These are phyloP conservation scores for Metschnikowia picachoensis DNA, from an alignment of 805 yeast genomes.

Conservation along the genomic window DNA sequence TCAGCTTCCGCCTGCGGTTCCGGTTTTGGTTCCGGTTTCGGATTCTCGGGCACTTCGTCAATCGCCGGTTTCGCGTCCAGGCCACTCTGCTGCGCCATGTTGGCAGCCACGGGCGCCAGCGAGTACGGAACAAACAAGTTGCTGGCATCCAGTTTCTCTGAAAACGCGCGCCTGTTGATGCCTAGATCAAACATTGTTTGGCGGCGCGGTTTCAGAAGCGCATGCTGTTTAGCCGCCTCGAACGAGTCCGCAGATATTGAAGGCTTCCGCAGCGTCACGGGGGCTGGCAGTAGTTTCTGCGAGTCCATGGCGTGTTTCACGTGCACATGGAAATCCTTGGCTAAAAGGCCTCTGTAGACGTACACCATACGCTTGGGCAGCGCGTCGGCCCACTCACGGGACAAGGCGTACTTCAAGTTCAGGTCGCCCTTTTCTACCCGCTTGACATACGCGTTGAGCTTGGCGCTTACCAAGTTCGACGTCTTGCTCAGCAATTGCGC, in stretches of 20 bases:
- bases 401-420: slow-evolving; percentile 64
- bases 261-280: slow-evolving; percentile 5
- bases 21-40: not conserved
- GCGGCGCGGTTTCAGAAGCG: slow-evolving; percentile 41
- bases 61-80: no score
- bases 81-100: slow-evolving; percentile 20
- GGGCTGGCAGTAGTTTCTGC: slow-evolving; percentile 30
- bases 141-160: slow-evolving; percentile 40
- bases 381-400: slow-evolving; percentile 89
- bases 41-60: not conserved
- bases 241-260: slow-evolving; percentile 23
- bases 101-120: slow-evolving; percentile 76
- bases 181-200: slow-evolving; percentile 54
- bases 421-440: slow-evolving; percentile 82
- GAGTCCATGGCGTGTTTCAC: slow-evolving; percentile 61
- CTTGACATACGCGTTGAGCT: slow-evolving; percentile 79
- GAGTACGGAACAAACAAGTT: slow-evolving; percentile 62
- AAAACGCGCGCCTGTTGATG: slow-evolving; percentile 39
- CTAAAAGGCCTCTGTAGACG: slow-evolving; percentile 73
- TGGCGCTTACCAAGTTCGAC: slow-evolving; percentile 77
- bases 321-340: slow-evolving; percentile 71
- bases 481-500: slow-evolving; percentile 76
- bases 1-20: slow-evolving; percentile 5
- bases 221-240: slow-evolving; percentile 34
- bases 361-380: slow-evolving; percentile 87